phyloP scores from a whole-genome alignment of 2,329 filamentous ascomycete species.

The Nemania diffusa region DNA sequence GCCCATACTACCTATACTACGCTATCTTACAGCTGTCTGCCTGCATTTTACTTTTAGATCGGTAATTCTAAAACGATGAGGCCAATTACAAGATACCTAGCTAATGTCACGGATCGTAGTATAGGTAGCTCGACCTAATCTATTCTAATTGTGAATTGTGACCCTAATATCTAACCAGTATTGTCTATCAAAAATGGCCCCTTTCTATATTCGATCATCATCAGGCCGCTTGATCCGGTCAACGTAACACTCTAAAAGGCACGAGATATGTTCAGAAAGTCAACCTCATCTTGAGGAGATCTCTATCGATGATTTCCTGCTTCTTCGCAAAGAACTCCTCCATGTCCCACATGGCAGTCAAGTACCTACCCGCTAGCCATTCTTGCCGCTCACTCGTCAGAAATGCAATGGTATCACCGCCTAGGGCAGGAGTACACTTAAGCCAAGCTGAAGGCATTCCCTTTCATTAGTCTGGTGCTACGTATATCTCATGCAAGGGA shows the following conservation, averaged over 20 bases:
- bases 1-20: too few species aligned
- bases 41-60: too few species aligned
- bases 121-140: not conserved
- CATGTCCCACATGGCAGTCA: slow-evolving; percentile 60
- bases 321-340: slow-evolving; percentile 54
- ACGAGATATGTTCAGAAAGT: slow-evolving; percentile 4
- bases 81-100: too few species aligned
- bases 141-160: too few species aligned
- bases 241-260: not conserved
- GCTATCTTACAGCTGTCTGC: too few species aligned
- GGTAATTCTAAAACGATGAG: too few species aligned
- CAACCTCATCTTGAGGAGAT: slow-evolving; percentile 49
- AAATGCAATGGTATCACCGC: slow-evolving; percentile 57
- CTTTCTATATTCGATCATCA: not conserved
- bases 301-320: slow-evolving; percentile 54
- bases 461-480: not conserved
- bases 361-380: slow-evolving; percentile 59
- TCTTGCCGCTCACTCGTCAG: slow-evolving; percentile 54
- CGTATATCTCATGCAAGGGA: not conserved
- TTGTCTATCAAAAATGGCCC: not conserved
- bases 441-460: slow-evolving; percentile 45
- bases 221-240: not conserved
- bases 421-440: slow-evolving; percentile 50
- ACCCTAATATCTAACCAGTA: not conserved
- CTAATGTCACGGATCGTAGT: too few species aligned